Conservation (phyloP, 2,329 filamentous ascomycete species). For the Curvularia sp. region DNA sequence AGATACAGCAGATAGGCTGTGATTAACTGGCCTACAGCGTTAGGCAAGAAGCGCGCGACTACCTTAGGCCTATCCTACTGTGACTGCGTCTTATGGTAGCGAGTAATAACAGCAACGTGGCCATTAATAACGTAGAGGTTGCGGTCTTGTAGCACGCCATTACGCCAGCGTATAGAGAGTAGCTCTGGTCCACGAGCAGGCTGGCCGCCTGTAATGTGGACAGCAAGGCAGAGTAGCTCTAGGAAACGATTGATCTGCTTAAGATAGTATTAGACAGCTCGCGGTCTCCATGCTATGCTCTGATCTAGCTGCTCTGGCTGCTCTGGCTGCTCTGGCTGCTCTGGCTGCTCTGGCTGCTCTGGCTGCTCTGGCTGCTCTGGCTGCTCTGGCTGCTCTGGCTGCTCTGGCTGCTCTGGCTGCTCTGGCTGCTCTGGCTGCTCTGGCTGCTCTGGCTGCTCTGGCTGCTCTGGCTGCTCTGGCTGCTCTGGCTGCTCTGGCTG, state of each 20-base stretch:
- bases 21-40: not conserved
- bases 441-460: too few relatives aligned
- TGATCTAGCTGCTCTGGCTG: too few relatives aligned
- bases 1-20: slow-evolving; percentile 1
- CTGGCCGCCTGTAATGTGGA: not conserved
- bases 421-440: not conserved
- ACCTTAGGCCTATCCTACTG: not conserved
- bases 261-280: not conserved
- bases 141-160: not conserved
- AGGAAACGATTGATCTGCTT: not conserved
- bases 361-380: too few relatives aligned
- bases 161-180: not conserved
- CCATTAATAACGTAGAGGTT: not conserved
- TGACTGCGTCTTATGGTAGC: not conserved
- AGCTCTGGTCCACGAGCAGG: not conserved
- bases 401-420: not conserved
- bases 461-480: too few relatives aligned
- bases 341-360: not conserved
- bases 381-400: too few relatives aligned
- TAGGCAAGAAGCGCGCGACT: not conserved
- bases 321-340: too few relatives aligned
- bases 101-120: not conserved
- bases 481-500: too few relatives aligned
- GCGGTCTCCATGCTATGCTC: not conserved
- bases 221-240: not conserved